Evolutionary conservation across 169 alveolate genomes (phyloP), one percentile per base, ranked within the genome.

Genomic region (Perkinsus marinus): DNA sequence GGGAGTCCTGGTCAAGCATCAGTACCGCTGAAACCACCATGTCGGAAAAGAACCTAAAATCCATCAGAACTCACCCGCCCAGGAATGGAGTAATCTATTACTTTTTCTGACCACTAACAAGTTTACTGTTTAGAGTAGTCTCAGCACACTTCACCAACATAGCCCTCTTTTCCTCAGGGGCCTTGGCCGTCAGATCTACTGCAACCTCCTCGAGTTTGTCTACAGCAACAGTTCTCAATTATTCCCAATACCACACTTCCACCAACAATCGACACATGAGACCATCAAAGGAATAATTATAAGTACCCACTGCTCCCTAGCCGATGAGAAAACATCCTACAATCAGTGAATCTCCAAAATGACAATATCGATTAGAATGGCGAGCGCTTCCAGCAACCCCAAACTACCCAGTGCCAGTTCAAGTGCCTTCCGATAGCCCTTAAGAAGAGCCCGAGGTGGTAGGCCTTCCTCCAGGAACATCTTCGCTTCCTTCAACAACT

Each of bases 121-220:
- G 95, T 95, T 98, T 98, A 5, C 99, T 98, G 95, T 98, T 98
- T 39, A 98, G 94, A 17, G 99, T 94, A n/a, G 99, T 98, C 93
- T 97, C 96, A 19, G 99, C 99, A 93, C 99, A 98, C 94, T 97
- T 97, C 68, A 95, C 92, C 92, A 98, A 95, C 93, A 98, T 93
- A 36, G 95, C 95, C 95, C 92, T 97, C 98, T 90, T 95, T 95
- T 92, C 93, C 91, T 46, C 96, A 7, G 92, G 57, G 41, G 93
- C 93, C 91, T 96, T 95, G 92, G 94, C 94, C 36, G 93, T 39
- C 46, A 97, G 94, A 90, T 94, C 93, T 57, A 97, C 92, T 36
- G 95, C 93, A 38, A 96, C 39, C 39, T 94, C 95, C 90, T 96
- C 96, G 39, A 97, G 92, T 68, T 92, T 94, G 17, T 92, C 93